Evolutionary conservation across 2,329 filamentous ascomycete genomes (phyloP).

Genomic region (Fusarium dimerum): DNA sequence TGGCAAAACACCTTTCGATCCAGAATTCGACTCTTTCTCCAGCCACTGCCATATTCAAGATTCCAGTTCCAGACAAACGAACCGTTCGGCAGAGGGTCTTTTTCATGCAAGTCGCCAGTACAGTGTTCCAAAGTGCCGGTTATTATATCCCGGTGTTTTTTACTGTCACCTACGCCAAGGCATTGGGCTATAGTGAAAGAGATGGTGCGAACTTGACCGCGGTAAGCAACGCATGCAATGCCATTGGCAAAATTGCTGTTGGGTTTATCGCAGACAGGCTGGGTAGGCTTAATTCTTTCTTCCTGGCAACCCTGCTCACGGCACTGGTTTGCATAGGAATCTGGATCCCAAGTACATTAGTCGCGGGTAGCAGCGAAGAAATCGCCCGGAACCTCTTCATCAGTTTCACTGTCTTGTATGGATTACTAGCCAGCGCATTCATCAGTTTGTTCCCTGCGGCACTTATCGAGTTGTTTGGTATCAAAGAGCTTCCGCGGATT

Average conservation of each 20-base stretch:
- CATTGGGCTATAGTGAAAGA: conserved; percentile 5
- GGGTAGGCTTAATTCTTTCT: not conserved
- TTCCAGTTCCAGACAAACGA: not conserved
- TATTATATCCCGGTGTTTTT: conserved; percentile 7
- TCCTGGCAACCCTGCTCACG: not conserved
- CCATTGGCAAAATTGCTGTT: conserved; percentile 4
- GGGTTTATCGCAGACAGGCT: not conserved
- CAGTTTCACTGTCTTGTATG: not conserved
- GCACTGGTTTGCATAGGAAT: not conserved
- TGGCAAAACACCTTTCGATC: not conserved
- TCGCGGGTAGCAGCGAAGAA: not conserved
- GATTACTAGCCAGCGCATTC: not conserved
- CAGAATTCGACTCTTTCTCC: not conserved
- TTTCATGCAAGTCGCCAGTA: not conserved
- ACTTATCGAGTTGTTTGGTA: not conserved
- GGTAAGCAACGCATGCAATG: conserved; percentile 12
- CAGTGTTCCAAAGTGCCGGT: conserved; percentile 3
- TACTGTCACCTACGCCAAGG: conserved; percentile 2
- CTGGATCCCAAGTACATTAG: not conserved
- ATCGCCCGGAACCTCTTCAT: not conserved
- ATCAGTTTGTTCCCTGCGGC: not conserved
- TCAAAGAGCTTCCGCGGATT: not conserved
- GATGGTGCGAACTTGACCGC: conserved; percentile 10
- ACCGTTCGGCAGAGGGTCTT: conserved; percentile 1
- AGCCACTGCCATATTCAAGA: not conserved